Percentiles rank a stretch among this genome's conserved stretches.
These are phyloP conservation scores for Venturia nashicola DNA, from an alignment of 2,329 filamentous ascomycete species.

Conservation along the genomic window DNA sequence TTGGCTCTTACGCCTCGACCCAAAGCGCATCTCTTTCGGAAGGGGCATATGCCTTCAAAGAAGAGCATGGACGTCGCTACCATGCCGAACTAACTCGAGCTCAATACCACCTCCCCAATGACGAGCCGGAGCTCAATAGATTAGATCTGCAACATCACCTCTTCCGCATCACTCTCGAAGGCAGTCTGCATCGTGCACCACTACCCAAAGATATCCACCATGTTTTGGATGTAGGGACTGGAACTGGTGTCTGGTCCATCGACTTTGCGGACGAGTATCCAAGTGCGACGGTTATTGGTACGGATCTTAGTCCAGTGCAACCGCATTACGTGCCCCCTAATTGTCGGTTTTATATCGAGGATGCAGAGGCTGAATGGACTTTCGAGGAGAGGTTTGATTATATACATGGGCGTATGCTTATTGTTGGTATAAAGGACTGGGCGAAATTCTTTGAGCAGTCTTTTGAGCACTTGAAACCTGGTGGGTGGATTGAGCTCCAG, in stretches of 20 bases:
- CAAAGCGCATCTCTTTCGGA: too few relatives aligned
- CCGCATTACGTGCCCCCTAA: constrained; percentile 40
- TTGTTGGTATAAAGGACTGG: constrained; percentile 43
- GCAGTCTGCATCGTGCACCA: constrained; percentile 27
- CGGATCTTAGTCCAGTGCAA: constrained; percentile 26
- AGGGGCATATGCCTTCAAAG: background rate
- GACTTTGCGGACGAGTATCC: constrained; percentile 26
- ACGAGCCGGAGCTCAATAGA: constrained; percentile 18
- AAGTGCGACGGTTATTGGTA: constrained; percentile 21
- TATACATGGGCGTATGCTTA: constrained; percentile 42
- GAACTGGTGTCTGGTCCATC: constrained; percentile 15
- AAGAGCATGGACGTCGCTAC: constrained; percentile 8
- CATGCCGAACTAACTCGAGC: constrained; percentile 7
- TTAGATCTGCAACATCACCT: constrained; percentile 8
- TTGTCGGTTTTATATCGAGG: constrained; percentile 46
- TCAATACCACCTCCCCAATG: constrained; percentile 17
- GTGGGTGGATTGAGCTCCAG: constrained; percentile 33
- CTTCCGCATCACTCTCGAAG: constrained; percentile 15
- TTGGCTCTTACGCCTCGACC: too few relatives aligned
- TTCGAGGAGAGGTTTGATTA: constrained; percentile 40
- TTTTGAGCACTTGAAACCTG: constrained; percentile 27
- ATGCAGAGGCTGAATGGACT: constrained; percentile 47
- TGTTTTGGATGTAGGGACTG: constrained; percentile 19
- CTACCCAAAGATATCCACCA: constrained; percentile 20
- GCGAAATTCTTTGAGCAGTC: constrained; percentile 28